These are phyloP conservation scores for Mycena olivaceomarginata DNA, from an alignment of 768 basidiomycete genomes.

Conservation along the genomic window DNA sequence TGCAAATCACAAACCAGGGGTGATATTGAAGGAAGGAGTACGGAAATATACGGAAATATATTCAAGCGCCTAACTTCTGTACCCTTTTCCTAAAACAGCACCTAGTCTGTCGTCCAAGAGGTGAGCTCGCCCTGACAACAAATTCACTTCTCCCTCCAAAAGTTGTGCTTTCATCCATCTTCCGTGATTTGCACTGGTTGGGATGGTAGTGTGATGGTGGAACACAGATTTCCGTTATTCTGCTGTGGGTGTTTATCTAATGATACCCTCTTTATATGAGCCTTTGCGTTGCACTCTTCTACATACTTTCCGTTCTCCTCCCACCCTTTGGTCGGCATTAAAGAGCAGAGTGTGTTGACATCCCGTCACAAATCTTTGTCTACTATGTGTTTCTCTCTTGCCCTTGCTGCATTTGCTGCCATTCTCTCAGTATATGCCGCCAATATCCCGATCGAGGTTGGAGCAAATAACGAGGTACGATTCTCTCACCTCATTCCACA, in stretches of 20 bases:
- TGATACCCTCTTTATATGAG: too few species aligned
- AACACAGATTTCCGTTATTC: too few species aligned
- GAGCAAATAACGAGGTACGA: too few species aligned
- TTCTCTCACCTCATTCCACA: constrained; percentile 3
- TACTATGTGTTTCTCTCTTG: constrained; percentile 20
- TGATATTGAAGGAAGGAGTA: background rate
- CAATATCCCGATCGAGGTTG: background rate
- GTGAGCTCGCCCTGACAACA: background rate
- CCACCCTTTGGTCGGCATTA: too few species aligned
- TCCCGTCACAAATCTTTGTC: background rate
- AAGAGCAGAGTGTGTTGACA: too few species aligned
- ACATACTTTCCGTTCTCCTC: too few species aligned
- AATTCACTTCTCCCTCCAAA: background rate
- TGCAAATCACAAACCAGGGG: background rate
- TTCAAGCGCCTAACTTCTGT: background rate
- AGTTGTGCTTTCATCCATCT: background rate
- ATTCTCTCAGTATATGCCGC: constrained; percentile 6
- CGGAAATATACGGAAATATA: background rate
- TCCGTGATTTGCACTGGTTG: background rate
- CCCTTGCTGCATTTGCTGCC: constrained; percentile 2
- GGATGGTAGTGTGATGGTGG: too few species aligned
- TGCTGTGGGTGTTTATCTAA: too few species aligned
- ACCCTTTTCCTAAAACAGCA: too few species aligned
- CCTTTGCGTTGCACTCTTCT: too few species aligned
- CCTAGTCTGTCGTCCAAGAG: background rate